Percentiles rank a stretch among this genome's conserved stretches.
Evolutionary conservation across 345 rosid species (phyloP).

Genomic region (Salix dunnii): DNA sequence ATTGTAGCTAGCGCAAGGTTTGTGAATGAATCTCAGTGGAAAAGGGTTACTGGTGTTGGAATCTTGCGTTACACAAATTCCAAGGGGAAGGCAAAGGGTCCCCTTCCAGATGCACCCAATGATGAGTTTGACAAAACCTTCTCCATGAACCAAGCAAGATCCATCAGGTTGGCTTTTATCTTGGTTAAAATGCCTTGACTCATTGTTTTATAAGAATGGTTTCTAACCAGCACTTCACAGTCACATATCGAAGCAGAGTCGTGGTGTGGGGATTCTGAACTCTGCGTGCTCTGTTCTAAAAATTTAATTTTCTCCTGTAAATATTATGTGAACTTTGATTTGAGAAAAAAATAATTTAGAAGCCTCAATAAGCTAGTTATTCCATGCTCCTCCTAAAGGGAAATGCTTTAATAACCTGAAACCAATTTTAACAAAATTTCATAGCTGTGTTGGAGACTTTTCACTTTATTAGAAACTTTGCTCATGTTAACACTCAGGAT

Average conservation of each 20-base stretch:
- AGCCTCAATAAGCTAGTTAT: background rate
- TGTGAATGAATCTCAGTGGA: slow-evolving; percentile 84
- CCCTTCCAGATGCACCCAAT: slow-evolving; percentile 76
- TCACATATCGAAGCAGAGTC: background rate
- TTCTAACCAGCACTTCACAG: background rate
- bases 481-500: background rate
- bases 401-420: background rate
- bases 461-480: background rate
- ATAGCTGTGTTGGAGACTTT: background rate
- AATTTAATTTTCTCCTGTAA: background rate
- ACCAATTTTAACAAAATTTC: background rate
- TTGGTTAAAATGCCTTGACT: background rate
- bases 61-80: slow-evolving; percentile 89
- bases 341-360: background rate
- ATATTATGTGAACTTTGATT: background rate
- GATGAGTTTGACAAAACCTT: slow-evolving; percentile 86
- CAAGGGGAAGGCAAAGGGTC: slow-evolving; percentile 86
- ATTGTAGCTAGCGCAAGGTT: slow-evolving; percentile 94
- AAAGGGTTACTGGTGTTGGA: slow-evolving; percentile 93
- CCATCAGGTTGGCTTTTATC: slow-evolving; percentile 66
- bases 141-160: slow-evolving; percentile 99
- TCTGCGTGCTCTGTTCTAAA: background rate
- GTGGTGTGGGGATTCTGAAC: background rate
- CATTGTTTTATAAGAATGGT: background rate
- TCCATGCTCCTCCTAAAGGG: background rate